phyloP scores from a whole-genome alignment of 2,329 filamentous ascomycete species.

The Alternaria viburni region DNA sequence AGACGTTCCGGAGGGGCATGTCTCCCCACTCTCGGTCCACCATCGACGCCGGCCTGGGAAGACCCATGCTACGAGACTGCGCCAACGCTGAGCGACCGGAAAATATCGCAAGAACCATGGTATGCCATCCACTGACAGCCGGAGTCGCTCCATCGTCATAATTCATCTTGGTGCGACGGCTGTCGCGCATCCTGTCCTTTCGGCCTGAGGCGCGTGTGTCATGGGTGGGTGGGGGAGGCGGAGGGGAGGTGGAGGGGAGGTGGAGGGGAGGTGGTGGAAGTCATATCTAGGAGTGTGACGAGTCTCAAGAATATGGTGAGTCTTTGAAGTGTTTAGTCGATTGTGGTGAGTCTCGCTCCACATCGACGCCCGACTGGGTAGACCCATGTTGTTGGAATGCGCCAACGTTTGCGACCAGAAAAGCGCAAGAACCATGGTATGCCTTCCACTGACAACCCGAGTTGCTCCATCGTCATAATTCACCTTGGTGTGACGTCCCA shows the following conservation, averaged over 20 bases:
- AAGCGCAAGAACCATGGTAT: conserved; percentile 16
- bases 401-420: conserved; percentile 13
- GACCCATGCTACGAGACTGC: conserved; percentile 16
- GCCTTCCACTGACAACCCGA: conserved; percentile 4
- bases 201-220: background rate
- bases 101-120: conserved; percentile 19
- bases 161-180: conserved; percentile 10
- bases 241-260: too few relatives aligned
- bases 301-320: too few relatives aligned
- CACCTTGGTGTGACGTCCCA: conserved; percentile 10
- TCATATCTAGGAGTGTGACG: too few relatives aligned
- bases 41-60: background rate
- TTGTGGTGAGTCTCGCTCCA: too few relatives aligned
- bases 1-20: conserved; percentile 2
- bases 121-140: conserved; percentile 4
- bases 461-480: conserved; percentile 3
- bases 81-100: conserved; percentile 12
- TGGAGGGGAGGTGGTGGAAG: too few relatives aligned
- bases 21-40: conserved; percentile 21
- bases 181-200: conserved; percentile 1
- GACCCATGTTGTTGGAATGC: conserved; percentile 15
- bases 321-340: too few relatives aligned
- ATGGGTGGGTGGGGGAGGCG: too few relatives aligned
- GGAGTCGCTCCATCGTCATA: conserved; percentile 2
- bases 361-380: background rate